Base-by-base conservation (phyloP, 1,284 basidiomycete species). In the Phellopilus nigrolimitatus region DNA sequence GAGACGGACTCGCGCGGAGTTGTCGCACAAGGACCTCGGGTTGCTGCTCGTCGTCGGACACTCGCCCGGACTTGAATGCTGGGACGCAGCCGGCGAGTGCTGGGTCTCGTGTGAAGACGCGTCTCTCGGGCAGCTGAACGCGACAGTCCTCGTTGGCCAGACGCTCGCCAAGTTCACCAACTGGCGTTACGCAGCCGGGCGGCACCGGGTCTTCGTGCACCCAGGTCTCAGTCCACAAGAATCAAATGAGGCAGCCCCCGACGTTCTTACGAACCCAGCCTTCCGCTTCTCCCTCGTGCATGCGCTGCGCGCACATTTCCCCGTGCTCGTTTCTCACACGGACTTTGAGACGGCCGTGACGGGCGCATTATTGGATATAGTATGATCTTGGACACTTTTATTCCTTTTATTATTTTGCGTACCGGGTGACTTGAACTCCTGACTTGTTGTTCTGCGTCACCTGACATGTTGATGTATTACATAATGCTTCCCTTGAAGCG, bases 41-140 rank as follows among this genome's bases (percentile, higher is more conserved):
- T 25, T 66, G 6, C 56, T 66, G 9, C 57, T 66, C n/a, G 65
- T 66, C n/a, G 57, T 66, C 9, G 65, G 65, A 1, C 56, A 57
- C 7, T 62, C 65, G 0, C 64, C 64, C 4, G 65, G 65, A 1
- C 58, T 66, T 3, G 65, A 66, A 24, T 64, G 60, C 28, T 60
- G 58, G 50, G 61, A 64, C 37, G 30, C 49, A 6, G 33, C 15
- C 7, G 44, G 45, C 9, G 53, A 56, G 5, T 17, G 41, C 10
- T 66, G 65, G 65, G 47, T 62, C 12, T 56, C 61, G 30, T 61
- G 65, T 19, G 65, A 66, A 63, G 22, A 60, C 63, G 33, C 41
- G 9, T 8, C 3, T 38, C 21, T 10, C 13, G 31, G 34, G 12
- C 50, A 53, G 13, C 53, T 65, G n/a, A 64, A 62, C 1, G 62